Conservation (phyloP, 2,329 filamentous ascomycete genomes). For the Neophaeococcomyces mojaviensis region DNA sequence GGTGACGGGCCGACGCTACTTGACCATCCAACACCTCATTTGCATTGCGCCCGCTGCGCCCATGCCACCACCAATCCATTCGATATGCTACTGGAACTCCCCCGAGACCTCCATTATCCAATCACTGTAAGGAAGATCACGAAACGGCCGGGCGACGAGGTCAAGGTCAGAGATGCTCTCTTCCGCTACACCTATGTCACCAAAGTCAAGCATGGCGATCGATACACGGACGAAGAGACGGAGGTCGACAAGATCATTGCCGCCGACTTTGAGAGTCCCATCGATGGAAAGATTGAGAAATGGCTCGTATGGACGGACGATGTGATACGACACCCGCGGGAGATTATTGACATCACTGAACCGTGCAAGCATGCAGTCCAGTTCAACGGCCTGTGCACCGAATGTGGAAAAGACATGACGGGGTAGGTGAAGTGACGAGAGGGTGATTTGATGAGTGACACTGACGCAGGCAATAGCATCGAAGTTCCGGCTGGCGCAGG, state of each 20-base stretch:
- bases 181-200: conserved; percentile 84
- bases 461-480: conserved; percentile 1
- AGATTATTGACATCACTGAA: conserved; percentile 74
- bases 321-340: conserved; percentile 37
- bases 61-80: conserved; percentile 9
- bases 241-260: conserved; percentile 63
- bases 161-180: conserved; percentile 69
- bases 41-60: conserved; percentile 1
- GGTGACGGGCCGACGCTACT: no score
- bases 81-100: conserved; percentile 41
- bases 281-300: conserved; percentile 67
- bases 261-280: conserved; percentile 72
- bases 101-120: conserved; percentile 69
- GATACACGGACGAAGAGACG: conserved; percentile 66
- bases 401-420: conserved; percentile 95
- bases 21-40: no score
- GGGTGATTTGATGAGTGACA: not conserved
- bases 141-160: conserved; percentile 64
- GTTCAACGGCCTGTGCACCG: conserved; percentile 80
- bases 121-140: conserved; percentile 84
- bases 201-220: conserved; percentile 53
- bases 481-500: conserved; percentile 37
- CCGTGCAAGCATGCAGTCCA: conserved; percentile 86
- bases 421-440: conserved; percentile 42
- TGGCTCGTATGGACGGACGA: conserved; percentile 60